Conservation (phyloP, 345 rosid genomes). For the Hibiscus syriacus region DNA sequence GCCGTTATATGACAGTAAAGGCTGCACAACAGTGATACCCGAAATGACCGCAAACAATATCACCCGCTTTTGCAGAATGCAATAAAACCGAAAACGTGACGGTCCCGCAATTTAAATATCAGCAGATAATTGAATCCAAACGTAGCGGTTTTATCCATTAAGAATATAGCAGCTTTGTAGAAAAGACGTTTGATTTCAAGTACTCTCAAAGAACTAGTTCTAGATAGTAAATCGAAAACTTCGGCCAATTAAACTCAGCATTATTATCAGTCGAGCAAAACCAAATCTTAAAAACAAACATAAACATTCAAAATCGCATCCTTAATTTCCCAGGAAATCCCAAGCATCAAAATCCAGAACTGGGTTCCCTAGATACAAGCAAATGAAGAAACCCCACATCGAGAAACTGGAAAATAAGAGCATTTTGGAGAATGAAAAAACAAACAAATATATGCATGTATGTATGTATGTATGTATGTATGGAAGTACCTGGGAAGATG, state of each 20-base stretch:
- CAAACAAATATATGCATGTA: neutral
- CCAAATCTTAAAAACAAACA: neutral
- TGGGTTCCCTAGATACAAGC: neutral
- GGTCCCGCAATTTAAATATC: too few species aligned
- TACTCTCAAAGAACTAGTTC: neutral
- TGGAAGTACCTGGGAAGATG: neutral
- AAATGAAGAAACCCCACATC: neutral
- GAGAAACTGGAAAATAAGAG: neutral
- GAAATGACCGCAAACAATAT: too few species aligned
- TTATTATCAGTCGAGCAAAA: neutral
- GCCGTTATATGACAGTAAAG: too few species aligned
- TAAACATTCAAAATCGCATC: neutral
- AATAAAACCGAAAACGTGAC: too few species aligned
- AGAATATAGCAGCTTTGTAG: neutral
- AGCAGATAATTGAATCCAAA: too few species aligned
- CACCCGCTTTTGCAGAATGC: too few species aligned
- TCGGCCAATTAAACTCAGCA: neutral
- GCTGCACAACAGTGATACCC: too few species aligned
- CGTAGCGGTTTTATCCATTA: neutral
- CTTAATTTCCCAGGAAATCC: neutral
- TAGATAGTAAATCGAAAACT: neutral
- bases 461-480: too few species aligned
- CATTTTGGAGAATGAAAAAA: neutral
- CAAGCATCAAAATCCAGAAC: slow-evolving; percentile 1
- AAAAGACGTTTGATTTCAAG: neutral